Base-by-base conservation (phyloP, 2,329 filamentous ascomycete species). In the Pyrenochaeta sp. region DNA sequence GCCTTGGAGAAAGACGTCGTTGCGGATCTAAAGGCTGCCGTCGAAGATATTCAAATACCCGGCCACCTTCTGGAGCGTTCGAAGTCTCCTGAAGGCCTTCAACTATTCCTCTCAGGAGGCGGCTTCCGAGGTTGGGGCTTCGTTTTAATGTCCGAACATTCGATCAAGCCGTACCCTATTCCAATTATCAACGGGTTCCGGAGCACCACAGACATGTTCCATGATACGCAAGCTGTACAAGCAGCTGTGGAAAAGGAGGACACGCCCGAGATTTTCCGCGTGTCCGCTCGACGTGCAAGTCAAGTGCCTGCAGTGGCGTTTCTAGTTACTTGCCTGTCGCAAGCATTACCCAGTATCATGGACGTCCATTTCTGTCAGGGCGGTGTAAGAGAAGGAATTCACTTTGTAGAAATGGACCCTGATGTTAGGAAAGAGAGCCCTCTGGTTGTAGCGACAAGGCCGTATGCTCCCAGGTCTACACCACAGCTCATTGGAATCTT, bases 111-210 rank as follows among this genome's bases (percentile, higher is more conserved):
- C 56, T 96, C 91, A 61, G 93, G 93, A 43, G 93, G 93, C 25
- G 93, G 93, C 0, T 96, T 97, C 73, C 84, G 93, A 36, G 93
- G 93, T 15, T 97, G 96, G 83, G 93, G 93, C 6, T 96, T 92
- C 76, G 88, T 96, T 71, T 83, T 97, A 51, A 93, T 96, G 90
- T 88, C 90, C 72, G 85, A 86, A 65, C 91, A 94, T 68, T 78
- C 82, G 5, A 85, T 92, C 43, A 81, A 85, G 52, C 92, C 92
- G 0, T 97, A 96, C 74, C 93, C 93, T 0, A 90, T 97, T 27
- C 87, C 92, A 0, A 88, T 90, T 22, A 90, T 95, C 75, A 93
- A 93, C 61, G 89, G 91, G 1, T 97, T 95, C 77, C 86, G 83
- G 8, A 91, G 89, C 1, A 76, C 83, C 0, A 85, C 86, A 10